phyloP scores from a whole-genome alignment of 768 basidiomycete genomes.

The Lentinus tigrinus region DNA sequence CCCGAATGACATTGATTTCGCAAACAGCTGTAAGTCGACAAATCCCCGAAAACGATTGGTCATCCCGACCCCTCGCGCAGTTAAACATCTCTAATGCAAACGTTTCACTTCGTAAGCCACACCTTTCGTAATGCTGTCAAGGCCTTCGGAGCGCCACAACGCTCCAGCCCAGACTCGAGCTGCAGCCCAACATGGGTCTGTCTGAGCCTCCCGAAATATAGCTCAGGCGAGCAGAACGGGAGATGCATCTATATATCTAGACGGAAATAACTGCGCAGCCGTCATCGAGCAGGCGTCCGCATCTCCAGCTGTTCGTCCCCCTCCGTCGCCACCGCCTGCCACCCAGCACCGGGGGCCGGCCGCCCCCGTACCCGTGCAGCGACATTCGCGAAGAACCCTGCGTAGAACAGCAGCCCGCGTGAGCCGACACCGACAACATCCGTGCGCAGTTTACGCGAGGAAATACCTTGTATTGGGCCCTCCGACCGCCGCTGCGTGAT shows the following conservation, averaged over 20 bases:
- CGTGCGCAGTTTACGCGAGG: background rate
- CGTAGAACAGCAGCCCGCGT: slow-evolving; percentile 4
- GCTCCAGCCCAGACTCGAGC: too few relatives aligned
- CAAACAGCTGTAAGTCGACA: too few relatives aligned
- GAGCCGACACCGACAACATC: background rate
- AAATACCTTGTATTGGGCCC: slow-evolving; percentile 2
- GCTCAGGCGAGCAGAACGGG: too few relatives aligned
- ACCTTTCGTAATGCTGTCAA: background rate
- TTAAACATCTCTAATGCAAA: background rate
- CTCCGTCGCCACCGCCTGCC: slow-evolving; percentile 76
- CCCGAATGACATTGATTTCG: too few relatives aligned
- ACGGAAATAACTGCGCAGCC: background rate
- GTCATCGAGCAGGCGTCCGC: slow-evolving; percentile 23
- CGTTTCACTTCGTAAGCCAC: background rate
- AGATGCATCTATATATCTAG: background rate
- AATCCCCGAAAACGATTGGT: background rate
- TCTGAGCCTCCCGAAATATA: too few relatives aligned
- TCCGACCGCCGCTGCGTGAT: slow-evolving; percentile 56
- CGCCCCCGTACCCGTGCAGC: slow-evolving; percentile 51
- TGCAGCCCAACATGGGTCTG: too few relatives aligned
- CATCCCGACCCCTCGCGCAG: background rate
- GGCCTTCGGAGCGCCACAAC: background rate
- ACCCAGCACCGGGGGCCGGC: slow-evolving; percentile 57
- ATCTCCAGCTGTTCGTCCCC: slow-evolving; percentile 72
- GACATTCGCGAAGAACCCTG: slow-evolving; percentile 43